Conservation (phyloP, 2,329 filamentous ascomycete species). For the Tothia fuscella region DNA sequence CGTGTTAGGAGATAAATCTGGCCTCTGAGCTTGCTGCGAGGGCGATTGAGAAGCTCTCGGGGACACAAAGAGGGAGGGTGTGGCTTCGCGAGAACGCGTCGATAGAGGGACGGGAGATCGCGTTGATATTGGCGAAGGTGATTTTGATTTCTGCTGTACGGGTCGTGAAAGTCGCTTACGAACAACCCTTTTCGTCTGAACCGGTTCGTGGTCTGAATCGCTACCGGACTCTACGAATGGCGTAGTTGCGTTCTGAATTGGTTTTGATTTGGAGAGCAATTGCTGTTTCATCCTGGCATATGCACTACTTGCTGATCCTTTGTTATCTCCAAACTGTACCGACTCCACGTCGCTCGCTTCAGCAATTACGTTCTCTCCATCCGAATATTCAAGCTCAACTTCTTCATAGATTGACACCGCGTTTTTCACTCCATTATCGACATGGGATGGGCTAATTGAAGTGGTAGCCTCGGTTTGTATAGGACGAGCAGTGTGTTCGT, state of each 20-base stretch:
- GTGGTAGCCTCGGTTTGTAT: neutral
- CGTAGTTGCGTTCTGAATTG: neutral
- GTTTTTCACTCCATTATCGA: no score
- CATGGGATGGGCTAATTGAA: neutral
- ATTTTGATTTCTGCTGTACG: no score
- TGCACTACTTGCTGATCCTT: neutral
- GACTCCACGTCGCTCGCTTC: neutral
- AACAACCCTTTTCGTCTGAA: neutral
- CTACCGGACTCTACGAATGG: neutral
- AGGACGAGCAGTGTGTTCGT: neutral
- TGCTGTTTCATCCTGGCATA: constrained; percentile 1
- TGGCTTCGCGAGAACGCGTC: neutral
- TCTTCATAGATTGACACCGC: no score
- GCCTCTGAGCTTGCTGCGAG: no score
- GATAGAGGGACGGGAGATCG: neutral
- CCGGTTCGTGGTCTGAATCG: neutral
- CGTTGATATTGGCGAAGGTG: no score
- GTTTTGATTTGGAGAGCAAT: neutral
- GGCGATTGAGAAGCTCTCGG: neutral
- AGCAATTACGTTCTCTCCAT: neutral
- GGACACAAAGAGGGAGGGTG: constrained; percentile 1
- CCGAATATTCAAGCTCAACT: constrained; percentile 5
- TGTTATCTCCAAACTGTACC: neutral
- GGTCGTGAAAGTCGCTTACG: neutral
- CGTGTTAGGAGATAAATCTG: neutral